phyloP scores from a whole-genome alignment of 345 rosid species.

The Clarkia xantiana region DNA sequence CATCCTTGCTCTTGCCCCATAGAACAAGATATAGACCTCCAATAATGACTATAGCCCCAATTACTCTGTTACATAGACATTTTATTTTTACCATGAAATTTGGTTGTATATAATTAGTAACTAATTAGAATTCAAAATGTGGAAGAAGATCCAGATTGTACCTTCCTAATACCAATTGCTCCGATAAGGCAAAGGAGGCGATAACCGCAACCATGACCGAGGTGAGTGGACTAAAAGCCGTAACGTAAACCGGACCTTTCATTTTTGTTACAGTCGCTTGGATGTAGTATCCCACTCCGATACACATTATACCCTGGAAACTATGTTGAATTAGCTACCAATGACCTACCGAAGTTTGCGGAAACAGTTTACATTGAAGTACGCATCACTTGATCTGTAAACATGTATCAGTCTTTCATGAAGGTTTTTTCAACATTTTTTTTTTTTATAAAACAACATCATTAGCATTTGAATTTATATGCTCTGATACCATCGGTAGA shows the following conservation, averaged over 20 bases:
- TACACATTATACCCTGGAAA: slow-evolving; percentile 12
- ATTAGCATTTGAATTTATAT: too few species aligned
- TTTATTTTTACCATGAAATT: neutral
- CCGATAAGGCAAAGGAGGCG: slow-evolving; percentile 7
- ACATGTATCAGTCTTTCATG: too few species aligned
- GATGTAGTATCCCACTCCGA: slow-evolving; percentile 9
- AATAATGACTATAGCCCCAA: slow-evolving; percentile 54
- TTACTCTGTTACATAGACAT: slow-evolving; percentile 26
- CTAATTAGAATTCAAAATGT: too few species aligned
- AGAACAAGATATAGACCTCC: slow-evolving; percentile 65
- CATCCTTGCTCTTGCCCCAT: slow-evolving; percentile 76
- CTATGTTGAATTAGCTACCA: neutral
- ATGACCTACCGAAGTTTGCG: neutral
- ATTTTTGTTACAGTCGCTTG: slow-evolving; percentile 10
- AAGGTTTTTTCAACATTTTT: too few species aligned
- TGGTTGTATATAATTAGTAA: neutral
- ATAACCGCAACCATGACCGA: slow-evolving; percentile 11
- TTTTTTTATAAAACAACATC: too few species aligned
- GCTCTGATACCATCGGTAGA: too few species aligned
- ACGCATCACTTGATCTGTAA: too few species aligned
- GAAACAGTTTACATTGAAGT: too few species aligned
- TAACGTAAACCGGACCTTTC: slow-evolving; percentile 8
- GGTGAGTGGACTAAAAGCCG: slow-evolving; percentile 11
- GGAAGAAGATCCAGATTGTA: neutral
- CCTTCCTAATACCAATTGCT: slow-evolving; percentile 11